phyloP scores from a whole-genome alignment of 2,329 filamentous ascomycete genomes.

The Diplodia corticola region DNA sequence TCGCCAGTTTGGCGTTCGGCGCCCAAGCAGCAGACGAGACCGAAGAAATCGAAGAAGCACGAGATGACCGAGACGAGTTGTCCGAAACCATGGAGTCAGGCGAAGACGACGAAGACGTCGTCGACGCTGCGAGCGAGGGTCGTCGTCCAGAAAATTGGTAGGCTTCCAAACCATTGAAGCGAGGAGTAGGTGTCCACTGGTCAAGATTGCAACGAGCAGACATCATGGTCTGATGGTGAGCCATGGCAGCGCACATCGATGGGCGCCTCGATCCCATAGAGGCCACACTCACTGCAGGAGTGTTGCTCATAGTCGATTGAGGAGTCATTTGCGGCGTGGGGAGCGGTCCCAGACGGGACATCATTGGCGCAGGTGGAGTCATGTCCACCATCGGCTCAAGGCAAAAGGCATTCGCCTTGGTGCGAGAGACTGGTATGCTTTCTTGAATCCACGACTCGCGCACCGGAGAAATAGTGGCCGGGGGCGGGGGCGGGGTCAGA shows the following conservation, averaged over 20 bases:
- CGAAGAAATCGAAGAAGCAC: conserved; percentile 57
- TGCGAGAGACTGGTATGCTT: conserved; percentile 45
- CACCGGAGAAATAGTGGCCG: conserved; percentile 30
- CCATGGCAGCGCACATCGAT: conserved; percentile 61
- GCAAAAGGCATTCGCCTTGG: conserved; percentile 48
- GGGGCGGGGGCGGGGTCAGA: conserved; percentile 30
- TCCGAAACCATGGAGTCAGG: conserved; percentile 67
- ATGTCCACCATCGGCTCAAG: conserved; percentile 54
- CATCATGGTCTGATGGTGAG: conserved; percentile 56
- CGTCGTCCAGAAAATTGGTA: conserved; percentile 48
- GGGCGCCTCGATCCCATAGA: conserved; percentile 52
- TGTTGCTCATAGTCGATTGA: conserved; percentile 53
- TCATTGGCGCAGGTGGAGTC: conserved; percentile 54
- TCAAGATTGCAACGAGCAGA: conserved; percentile 59
- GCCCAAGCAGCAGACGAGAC: conserved; percentile 53
- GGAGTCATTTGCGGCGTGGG: conserved; percentile 65
- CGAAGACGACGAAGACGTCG: conserved; percentile 55
- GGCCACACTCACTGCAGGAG: conserved; percentile 62
- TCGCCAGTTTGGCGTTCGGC: conserved; percentile 53
- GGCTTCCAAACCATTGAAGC: conserved; percentile 44
- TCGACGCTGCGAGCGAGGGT: conserved; percentile 52
- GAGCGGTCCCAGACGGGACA: conserved; percentile 56
- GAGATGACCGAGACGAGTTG: conserved; percentile 54
- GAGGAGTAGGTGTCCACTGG: conserved; percentile 45
- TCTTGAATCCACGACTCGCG: conserved; percentile 34